Evolutionary conservation across 2,329 filamentous ascomycete genomes (phyloP).

Genomic region (Trichoderma polysporum): DNA sequence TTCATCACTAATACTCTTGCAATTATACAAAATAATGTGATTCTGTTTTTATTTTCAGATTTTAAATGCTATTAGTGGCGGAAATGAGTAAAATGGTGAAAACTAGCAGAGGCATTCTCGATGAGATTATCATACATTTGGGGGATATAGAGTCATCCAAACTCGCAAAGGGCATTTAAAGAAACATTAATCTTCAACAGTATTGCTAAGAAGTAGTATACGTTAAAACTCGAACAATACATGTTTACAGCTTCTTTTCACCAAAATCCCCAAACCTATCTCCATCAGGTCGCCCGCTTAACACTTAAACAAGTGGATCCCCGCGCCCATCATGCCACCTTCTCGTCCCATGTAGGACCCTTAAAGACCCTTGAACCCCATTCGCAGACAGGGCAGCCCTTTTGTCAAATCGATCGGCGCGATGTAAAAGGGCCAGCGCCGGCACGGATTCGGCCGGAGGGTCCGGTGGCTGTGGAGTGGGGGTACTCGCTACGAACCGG

Average conservation of each 20-base stretch:
- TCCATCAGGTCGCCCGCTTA: no score
- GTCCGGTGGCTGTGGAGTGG: not conserved
- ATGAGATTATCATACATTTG: not conserved
- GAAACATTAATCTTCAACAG: not conserved
- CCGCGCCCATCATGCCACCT: slow-evolving; percentile 1
- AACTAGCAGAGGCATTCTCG: no score
- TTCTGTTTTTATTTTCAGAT: no score
- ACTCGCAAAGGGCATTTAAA: not conserved
- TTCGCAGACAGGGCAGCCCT: not conserved
- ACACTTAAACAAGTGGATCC: not conserved
- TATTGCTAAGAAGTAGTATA: not conserved
- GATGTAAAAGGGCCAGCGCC: not conserved
- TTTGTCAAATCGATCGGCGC: slow-evolving; percentile 1
- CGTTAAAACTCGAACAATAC: not conserved
- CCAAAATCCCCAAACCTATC: not conserved
- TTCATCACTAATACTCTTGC: no score
- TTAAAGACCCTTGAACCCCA: not conserved
- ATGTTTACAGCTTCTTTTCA: not conserved
- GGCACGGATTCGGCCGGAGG: slow-evolving; percentile 9
- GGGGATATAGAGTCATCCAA: not conserved
- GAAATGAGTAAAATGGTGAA: no score
- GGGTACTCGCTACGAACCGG: not conserved
- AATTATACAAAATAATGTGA: no score
- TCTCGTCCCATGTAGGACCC: slow-evolving; percentile 10
- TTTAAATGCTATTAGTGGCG: no score